Evolutionary conservation across 2,329 filamentous ascomycete species (phyloP).

Genomic region (Fusarium nematophilum): DNA sequence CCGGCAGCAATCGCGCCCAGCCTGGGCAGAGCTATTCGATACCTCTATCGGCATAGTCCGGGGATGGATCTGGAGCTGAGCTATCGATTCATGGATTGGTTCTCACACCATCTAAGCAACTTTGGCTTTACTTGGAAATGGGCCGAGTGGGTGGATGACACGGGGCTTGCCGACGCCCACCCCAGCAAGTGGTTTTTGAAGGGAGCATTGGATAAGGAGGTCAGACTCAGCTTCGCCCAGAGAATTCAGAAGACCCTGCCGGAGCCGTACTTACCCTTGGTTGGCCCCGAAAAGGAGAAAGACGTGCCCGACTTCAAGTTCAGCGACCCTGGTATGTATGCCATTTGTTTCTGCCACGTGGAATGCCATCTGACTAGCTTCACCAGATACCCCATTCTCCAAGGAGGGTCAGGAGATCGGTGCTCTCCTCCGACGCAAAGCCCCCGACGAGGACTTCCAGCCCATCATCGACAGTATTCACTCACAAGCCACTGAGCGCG

Average conservation of each 20-base stretch:
- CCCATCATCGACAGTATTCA: conserved; percentile 84
- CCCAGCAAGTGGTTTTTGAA: conserved; percentile 94
- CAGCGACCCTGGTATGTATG: conserved; percentile 73
- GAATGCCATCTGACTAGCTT: not conserved
- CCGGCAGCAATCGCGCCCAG: conserved; percentile 96
- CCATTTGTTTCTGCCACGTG: not conserved
- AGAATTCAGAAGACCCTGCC: conserved; percentile 95
- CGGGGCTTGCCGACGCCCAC: conserved; percentile 79
- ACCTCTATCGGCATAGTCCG: conserved; percentile 84
- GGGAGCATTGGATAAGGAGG: conserved; percentile 94
- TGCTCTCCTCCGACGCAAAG: conserved; percentile 83
- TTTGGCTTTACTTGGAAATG: conserved; percentile 99
- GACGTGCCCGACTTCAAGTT: conserved; percentile 98
- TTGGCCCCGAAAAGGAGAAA: conserved; percentile 89
- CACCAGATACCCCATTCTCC: conserved; percentile 79
- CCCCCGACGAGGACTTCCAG: conserved; percentile 87
- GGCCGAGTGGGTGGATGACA: conserved; percentile 94
- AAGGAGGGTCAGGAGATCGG: conserved; percentile 87
- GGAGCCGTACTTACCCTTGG: conserved; percentile 81
- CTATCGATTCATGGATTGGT: conserved; percentile 96
- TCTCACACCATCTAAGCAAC: conserved; percentile 96
- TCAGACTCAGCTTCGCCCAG: conserved; percentile 94
- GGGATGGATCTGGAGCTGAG: conserved; percentile 87
- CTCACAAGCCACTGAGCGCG: conserved; percentile 75
- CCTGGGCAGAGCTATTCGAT: conserved; percentile 91